Conservation (phyloP, 2,329 filamentous ascomycete genomes). For the Neopestalotiopsis rosae region DNA sequence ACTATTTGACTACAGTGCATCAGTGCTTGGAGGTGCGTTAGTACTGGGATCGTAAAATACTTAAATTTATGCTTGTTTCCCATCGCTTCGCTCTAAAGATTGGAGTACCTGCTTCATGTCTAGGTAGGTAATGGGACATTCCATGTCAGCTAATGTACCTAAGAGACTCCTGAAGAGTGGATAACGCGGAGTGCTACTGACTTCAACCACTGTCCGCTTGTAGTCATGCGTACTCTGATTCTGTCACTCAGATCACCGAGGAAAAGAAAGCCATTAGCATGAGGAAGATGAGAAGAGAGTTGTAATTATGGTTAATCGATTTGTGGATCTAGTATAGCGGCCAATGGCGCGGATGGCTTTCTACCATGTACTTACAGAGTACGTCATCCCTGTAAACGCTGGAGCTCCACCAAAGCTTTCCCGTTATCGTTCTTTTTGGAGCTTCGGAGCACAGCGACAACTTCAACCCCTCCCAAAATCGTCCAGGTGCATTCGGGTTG, state of each 20-base stretch:
- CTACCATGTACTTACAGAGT: background rate
- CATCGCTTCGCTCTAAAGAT: background rate
- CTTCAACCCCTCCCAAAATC: background rate
- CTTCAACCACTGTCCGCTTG: too few relatives aligned
- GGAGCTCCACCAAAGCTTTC: conserved; percentile 3
- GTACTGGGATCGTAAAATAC: too few relatives aligned
- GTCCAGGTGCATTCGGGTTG: background rate
- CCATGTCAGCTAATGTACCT: too few relatives aligned
- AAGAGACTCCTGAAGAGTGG: too few relatives aligned
- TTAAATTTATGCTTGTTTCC: too few relatives aligned
- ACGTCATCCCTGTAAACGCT: background rate
- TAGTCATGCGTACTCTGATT: too few relatives aligned
- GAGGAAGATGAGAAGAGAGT: background rate
- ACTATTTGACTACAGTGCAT: too few relatives aligned
- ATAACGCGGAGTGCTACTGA: too few relatives aligned
- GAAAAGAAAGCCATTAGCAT: background rate
- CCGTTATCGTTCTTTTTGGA: background rate
- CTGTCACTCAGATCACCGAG: background rate
- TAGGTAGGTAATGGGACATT: too few relatives aligned
- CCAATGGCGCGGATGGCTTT: background rate
- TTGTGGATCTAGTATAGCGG: background rate
- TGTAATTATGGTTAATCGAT: background rate
- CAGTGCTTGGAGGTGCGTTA: too few relatives aligned
- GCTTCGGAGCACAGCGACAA: conserved; percentile 1
- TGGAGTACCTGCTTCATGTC: background rate